phyloP scores from a whole-genome alignment of 2,329 filamentous ascomycete genomes.

The Cryphonectria japonica region DNA sequence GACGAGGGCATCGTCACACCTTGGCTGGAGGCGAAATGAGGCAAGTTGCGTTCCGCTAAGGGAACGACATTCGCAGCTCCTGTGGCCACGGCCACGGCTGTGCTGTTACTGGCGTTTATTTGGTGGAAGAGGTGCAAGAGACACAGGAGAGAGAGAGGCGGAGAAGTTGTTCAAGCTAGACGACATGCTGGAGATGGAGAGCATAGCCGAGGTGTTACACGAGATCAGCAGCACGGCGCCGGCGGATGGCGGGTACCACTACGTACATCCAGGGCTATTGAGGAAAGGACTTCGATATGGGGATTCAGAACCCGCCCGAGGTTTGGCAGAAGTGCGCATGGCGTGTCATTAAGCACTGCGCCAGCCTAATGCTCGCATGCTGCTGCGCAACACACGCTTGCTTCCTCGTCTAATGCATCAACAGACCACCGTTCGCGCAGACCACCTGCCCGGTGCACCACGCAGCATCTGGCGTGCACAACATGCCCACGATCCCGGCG shows the following conservation, averaged over 20 bases:
- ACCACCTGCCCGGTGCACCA: constrained; percentile 83
- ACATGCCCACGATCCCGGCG: constrained; percentile 76
- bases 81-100: not conserved
- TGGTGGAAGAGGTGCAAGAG: not conserved
- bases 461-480: constrained; percentile 70
- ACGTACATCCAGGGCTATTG: not conserved
- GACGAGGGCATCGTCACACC: not conserved
- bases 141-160: not conserved
- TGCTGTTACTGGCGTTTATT: not conserved
- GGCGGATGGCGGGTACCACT: not conserved
- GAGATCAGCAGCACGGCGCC: not conserved
- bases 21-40: not conserved
- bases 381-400: not conserved
- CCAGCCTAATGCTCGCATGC: not conserved
- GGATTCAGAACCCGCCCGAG: not conserved
- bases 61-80: not conserved
- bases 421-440: constrained; percentile 79
- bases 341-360: not conserved
- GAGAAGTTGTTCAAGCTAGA: not conserved
- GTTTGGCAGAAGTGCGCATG: not conserved
- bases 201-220: not conserved
- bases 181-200: not conserved
- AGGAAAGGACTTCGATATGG: not conserved
- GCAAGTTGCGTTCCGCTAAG: not conserved
- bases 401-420: constrained; percentile 38